These are phyloP conservation scores for Plenodomus tracheiphilus DNA, from an alignment of 2,329 filamentous ascomycete genomes.

Conservation along the genomic window DNA sequence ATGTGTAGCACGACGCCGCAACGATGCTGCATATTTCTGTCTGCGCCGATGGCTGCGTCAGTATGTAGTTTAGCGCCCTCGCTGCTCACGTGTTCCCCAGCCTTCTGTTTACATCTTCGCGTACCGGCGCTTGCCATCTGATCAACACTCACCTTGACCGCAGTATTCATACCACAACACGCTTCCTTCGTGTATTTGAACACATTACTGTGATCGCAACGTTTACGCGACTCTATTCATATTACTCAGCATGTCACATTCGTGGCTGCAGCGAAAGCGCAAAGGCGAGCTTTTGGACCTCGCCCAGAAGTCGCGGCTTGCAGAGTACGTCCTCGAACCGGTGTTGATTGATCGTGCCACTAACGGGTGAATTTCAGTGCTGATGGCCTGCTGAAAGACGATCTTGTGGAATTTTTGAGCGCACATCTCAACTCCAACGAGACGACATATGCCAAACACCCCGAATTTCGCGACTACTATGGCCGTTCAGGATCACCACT, in stretches of 20 bases:
- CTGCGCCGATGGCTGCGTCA: conserved; percentile 3
- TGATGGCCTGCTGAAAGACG: conserved; percentile 73
- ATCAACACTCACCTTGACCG: conserved; percentile 26
- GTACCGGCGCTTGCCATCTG: conserved; percentile 18
- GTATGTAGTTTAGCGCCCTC: conserved; percentile 12
- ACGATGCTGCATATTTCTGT: neutral
- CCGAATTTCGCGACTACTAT: conserved; percentile 75
- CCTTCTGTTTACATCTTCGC: conserved; percentile 28
- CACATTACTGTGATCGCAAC: conserved; percentile 50
- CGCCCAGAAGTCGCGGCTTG: conserved; percentile 70
- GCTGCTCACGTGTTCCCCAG: conserved; percentile 24
- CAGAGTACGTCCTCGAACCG: conserved; percentile 63
- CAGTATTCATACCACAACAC: conserved; percentile 17
- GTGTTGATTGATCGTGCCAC: neutral
- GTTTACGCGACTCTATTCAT: conserved; percentile 50
- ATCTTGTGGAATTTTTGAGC: conserved; percentile 63
- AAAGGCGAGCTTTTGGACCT: conserved; percentile 79
- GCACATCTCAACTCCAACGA: conserved; percentile 61
- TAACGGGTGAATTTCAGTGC: conserved; percentile 55
- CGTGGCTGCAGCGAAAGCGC: conserved; percentile 79
- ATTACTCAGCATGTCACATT: conserved; percentile 61
- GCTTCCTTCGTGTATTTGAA: conserved; percentile 15
- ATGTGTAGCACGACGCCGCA: neutral
- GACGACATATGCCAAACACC: conserved; percentile 64
- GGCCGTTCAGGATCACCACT: conserved; percentile 61